Evolutionary conservation across 2,329 filamentous ascomycete genomes (phyloP).

Genomic region (Nothomitra cinnamomea): DNA sequence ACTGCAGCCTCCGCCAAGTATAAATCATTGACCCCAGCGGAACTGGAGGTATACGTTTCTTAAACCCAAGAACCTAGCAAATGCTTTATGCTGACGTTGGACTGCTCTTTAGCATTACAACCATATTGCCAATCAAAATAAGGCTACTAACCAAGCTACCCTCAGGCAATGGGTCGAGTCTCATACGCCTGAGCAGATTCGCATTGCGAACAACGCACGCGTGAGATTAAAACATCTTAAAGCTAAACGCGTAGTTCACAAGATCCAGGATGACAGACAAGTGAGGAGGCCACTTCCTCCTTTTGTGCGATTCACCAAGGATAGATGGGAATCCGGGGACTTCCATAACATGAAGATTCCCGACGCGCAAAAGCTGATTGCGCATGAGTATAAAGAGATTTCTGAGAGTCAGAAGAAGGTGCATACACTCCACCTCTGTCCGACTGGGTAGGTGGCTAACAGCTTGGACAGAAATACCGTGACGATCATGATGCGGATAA

Average conservation of each 20-base stretch:
- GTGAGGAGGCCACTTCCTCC: slow-evolving; percentile 26
- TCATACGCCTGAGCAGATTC: slow-evolving; percentile 39
- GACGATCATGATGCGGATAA: not conserved
- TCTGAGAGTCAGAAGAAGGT: slow-evolving; percentile 31
- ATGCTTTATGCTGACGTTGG: slow-evolving; percentile 5
- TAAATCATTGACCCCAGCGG: slow-evolving; percentile 18
- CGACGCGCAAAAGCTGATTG: slow-evolving; percentile 26
- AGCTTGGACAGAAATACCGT: not conserved
- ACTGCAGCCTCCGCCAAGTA: slow-evolving; percentile 15
- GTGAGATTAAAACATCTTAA: slow-evolving; percentile 15
- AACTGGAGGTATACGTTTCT: slow-evolving; percentile 20
- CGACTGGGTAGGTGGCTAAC: not conserved
- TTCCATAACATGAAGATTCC: slow-evolving; percentile 26
- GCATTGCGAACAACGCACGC: slow-evolving; percentile 41
- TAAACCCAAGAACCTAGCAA: slow-evolving; percentile 9
- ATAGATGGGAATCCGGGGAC: slow-evolving; percentile 30
- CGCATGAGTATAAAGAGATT: slow-evolving; percentile 31
- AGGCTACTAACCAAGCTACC: slow-evolving; percentile 24
- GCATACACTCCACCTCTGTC: not conserved
- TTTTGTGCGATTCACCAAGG: slow-evolving; percentile 27
- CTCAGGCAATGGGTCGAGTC: slow-evolving; percentile 37
- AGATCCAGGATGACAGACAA: slow-evolving; percentile 36
- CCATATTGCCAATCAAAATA: slow-evolving; percentile 31
- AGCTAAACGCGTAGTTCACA: slow-evolving; percentile 12
- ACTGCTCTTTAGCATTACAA: slow-evolving; percentile 31